A percentile compares a stretch with the other conserved stretches of the same genome.
phyloP scores from a whole-genome alignment of 73 alveolate genomes.

The Tetrahymena borealis region DNA sequence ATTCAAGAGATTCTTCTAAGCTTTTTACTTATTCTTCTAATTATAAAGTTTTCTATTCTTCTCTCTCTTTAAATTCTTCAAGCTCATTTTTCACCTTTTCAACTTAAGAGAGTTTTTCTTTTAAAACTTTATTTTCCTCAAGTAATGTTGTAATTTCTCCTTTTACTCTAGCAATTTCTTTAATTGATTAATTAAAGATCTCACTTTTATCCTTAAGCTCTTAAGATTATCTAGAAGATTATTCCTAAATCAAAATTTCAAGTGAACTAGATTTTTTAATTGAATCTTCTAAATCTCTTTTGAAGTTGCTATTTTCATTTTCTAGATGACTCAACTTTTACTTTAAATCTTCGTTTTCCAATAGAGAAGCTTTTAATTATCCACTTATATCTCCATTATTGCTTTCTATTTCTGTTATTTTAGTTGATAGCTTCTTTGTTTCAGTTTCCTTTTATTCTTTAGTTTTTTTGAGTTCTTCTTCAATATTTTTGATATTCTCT shows the following conservation, averaged over 20 bases:
- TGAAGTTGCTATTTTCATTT: neutral
- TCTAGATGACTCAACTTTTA: neutral
- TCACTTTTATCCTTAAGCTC: neutral
- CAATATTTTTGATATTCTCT: neutral
- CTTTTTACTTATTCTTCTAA: neutral
- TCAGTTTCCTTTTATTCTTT: neutral
- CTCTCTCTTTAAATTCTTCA: neutral
- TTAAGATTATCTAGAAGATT: neutral
- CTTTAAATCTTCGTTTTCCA: neutral
- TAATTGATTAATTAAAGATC: neutral
- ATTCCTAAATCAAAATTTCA: neutral
- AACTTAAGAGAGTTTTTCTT: neutral
- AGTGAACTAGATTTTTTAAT: neutral
- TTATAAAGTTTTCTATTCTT: neutral
- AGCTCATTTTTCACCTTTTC: neutral
- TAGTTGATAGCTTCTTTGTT: neutral
- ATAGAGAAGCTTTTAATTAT: neutral
- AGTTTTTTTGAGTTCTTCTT: neutral
- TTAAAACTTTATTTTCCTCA: neutral
- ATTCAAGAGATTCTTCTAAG: neutral
- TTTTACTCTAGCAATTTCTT: neutral
- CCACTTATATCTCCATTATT: neutral
- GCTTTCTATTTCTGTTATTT: neutral
- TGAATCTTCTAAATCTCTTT: neutral
- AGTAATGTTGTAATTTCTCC: neutral